Base-by-base conservation (phyloP, 23 red algal species). In the Gracilaria gracilis region DNA sequence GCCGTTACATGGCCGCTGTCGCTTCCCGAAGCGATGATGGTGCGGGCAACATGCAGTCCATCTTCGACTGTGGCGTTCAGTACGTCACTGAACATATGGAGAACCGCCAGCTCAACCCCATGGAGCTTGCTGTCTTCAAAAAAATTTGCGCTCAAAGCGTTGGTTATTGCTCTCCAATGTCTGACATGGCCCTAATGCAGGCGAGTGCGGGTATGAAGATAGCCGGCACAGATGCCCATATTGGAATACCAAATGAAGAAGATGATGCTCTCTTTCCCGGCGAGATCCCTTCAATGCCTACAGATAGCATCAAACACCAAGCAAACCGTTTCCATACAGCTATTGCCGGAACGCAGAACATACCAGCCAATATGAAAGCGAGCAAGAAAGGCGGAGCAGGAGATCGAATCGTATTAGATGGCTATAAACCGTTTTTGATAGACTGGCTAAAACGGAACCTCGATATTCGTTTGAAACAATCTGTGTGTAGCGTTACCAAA, bases 351-450 rank as follows among this genome's bases (percentile, higher is more conserved):
- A 89, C 85, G 36, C 85, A 89, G 54, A 35, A 59, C 29, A 39
- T 67, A 2, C 69, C 69, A 36, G 17, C n/a, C 61, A 67, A 67
- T 61, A 89, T 80, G 71, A 78, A 62, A 74, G 85, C 85, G 17
- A 89, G 71, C 35, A 78, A 64, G 59, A 44, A 70, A 46, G 85
- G 85, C 27, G 85, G 85, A 42, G 29, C 50, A n/a, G 85, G 85
- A 17, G 88, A 91, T 76, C 88, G 88, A 23, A 91, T 91, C 53
- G 88, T 91, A 9, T 59, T 91, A 16, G 88, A 91, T 57, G 88
- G 88, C 32, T 91, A 91, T 49, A 71, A 57, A 33, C 88, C 88
- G 11, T 91, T 91, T 54, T 58, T 91, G 40, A 73, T 91, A 39
- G 54, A 91, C 42, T 34, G 32, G 13, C 70, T 91, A 40, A 74